These are phyloP conservation scores for Boletus tomentosulus DNA, from an alignment of 768 basidiomycete genomes.

Conservation along the genomic window DNA sequence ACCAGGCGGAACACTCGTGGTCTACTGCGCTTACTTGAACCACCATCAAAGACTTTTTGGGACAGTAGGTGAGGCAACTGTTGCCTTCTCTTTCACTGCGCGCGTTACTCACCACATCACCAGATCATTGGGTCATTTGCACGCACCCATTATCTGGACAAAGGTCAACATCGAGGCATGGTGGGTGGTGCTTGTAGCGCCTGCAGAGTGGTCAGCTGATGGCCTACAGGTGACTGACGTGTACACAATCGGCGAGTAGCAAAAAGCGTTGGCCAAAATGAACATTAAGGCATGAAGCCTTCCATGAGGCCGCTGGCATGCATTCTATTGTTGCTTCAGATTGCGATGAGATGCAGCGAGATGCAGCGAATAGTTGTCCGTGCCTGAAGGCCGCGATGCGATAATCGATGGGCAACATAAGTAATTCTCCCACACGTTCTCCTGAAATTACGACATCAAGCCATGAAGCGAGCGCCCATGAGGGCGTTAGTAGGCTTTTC, in stretches of 20 bases:
- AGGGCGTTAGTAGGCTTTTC: constrained; percentile 2
- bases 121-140: constrained; percentile 64
- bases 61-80: constrained; percentile 45
- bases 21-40: constrained; percentile 71
- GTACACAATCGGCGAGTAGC: constrained; percentile 49
- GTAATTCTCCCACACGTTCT: not conserved
- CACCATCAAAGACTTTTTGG: constrained; percentile 63
- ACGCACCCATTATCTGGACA: constrained; percentile 56
- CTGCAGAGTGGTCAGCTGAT: not conserved
- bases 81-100: not conserved
- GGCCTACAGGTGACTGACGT: constrained; percentile 40
- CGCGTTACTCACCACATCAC: not conserved
- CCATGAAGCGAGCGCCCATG: constrained; percentile 6
- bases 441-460: constrained; percentile 11
- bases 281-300: constrained; percentile 53
- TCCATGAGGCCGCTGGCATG: constrained; percentile 33
- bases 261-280: constrained; percentile 68
- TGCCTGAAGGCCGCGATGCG: not conserved
- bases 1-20: constrained; percentile 73
- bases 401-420: not conserved
- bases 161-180: constrained; percentile 32
- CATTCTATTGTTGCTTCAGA: not conserved
- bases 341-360: not conserved
- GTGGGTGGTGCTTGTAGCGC: constrained; percentile 29
- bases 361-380: not conserved